phyloP scores from a whole-genome alignment of 2,329 filamentous ascomycete genomes.

The Colletotrichum tabaci region DNA sequence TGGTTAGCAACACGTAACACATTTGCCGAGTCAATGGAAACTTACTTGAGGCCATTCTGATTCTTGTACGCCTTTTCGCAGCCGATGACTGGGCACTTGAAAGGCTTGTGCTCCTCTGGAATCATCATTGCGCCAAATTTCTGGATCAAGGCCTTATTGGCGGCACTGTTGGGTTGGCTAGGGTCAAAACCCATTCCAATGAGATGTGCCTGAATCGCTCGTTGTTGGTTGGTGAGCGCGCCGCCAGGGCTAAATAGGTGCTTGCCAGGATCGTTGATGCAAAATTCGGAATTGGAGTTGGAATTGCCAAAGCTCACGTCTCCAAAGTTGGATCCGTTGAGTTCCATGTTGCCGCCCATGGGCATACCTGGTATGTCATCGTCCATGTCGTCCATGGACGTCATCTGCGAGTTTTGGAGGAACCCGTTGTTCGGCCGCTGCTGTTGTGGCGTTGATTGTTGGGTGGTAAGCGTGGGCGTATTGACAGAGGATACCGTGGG shows the following conservation, averaged over 20 bases:
- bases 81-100: slow-evolving; percentile 96
- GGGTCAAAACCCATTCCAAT: slow-evolving; percentile 82
- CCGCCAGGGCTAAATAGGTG: slow-evolving; percentile 90
- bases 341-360: slow-evolving; percentile 74
- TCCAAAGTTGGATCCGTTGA: slow-evolving; percentile 66
- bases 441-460: slow-evolving; percentile 74
- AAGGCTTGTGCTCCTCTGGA: slow-evolving; percentile 95
- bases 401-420: slow-evolving; percentile 72
- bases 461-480: slow-evolving; percentile 89
- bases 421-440: slow-evolving; percentile 47
- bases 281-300: slow-evolving; percentile 64
- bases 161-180: slow-evolving; percentile 83
- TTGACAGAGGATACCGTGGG: slow-evolving; percentile 98
- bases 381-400: slow-evolving; percentile 79
- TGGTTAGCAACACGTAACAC: slow-evolving; percentile 32
- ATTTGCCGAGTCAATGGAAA: slow-evolving; percentile 41
- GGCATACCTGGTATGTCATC: slow-evolving; percentile 78
- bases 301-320: slow-evolving; percentile 68
- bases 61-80: slow-evolving; percentile 99
- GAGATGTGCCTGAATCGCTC: slow-evolving; percentile 76
- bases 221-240: slow-evolving; percentile 74
- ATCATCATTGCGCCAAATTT: slow-evolving; percentile 74
- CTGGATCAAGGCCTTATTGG: slow-evolving; percentile 72
- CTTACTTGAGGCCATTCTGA: slow-evolving; percentile 96
- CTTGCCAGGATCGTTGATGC: slow-evolving; percentile 95